These are phyloP conservation scores for Torrubiella hemipterigena DNA, from an alignment of 2,329 filamentous ascomycete genomes.

Conservation along the genomic window DNA sequence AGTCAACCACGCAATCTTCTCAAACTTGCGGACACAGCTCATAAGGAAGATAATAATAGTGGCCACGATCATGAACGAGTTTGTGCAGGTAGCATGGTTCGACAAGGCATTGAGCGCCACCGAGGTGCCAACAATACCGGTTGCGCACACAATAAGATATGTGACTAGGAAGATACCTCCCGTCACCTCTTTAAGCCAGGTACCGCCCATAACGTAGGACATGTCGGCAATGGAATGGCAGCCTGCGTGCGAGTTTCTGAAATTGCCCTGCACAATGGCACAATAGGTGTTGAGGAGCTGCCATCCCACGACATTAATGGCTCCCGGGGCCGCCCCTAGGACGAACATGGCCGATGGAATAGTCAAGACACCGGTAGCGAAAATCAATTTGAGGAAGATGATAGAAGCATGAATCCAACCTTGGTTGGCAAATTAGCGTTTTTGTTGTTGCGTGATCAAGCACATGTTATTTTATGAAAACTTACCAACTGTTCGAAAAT, in stretches of 20 bases:
- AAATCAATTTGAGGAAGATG: conserved; percentile 18
- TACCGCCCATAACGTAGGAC: conserved; percentile 42
- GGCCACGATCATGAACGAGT: conserved; percentile 42
- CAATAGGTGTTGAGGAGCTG: conserved; percentile 26
- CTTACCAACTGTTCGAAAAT: background rate
- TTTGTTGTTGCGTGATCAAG: too few relatives aligned
- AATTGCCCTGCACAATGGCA: conserved; percentile 26
- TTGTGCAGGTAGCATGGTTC: conserved; percentile 44
- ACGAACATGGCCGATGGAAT: conserved; percentile 29
- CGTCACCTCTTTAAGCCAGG: conserved; percentile 36
- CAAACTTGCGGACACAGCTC: conserved; percentile 44
- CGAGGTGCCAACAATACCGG: conserved; percentile 46
- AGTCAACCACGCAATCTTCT: conserved; percentile 49
- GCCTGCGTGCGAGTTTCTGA: conserved; percentile 23
- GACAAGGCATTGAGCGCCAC: conserved; percentile 49
- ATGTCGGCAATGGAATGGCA: conserved; percentile 39
- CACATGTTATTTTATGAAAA: too few relatives aligned
- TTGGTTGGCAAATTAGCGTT: too few relatives aligned
- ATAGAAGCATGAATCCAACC: background rate
- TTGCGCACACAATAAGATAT: conserved; percentile 42
- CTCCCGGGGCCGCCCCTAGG: conserved; percentile 28
- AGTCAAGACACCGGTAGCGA: conserved; percentile 28
- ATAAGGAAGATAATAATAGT: conserved; percentile 34
- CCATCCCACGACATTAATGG: conserved; percentile 29
- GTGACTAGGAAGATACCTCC: conserved; percentile 45